These are phyloP conservation scores for Calcarisporium arbuscula DNA, from an alignment of 2,329 filamentous ascomycete genomes.

Conservation along the genomic window DNA sequence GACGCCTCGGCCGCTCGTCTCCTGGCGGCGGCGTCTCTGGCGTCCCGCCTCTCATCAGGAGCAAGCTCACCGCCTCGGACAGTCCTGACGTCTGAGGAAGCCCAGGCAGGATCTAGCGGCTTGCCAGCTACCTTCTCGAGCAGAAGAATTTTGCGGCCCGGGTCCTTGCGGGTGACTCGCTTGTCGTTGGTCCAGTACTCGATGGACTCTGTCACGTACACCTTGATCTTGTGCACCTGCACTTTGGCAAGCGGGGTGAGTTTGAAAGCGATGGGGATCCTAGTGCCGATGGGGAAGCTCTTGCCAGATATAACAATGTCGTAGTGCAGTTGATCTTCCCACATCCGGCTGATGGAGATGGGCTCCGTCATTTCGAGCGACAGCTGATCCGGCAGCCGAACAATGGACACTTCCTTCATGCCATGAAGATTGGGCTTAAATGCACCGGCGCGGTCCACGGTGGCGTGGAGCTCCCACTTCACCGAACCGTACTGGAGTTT, in stretches of 20 bases:
- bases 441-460: constrained; percentile 77
- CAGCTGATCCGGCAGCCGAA: constrained; percentile 79
- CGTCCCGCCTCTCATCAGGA: constrained; percentile 39
- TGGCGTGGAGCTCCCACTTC: constrained; percentile 81
- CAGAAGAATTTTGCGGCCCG: constrained; percentile 74
- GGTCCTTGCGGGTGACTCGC: constrained; percentile 77
- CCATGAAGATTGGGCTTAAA: constrained; percentile 86
- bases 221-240: constrained; percentile 86
- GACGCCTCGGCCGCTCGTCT: constrained; percentile 50
- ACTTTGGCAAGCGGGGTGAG: constrained; percentile 89
- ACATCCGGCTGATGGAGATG: constrained; percentile 86
- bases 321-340: constrained; percentile 93
- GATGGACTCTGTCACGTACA: constrained; percentile 82
- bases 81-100: constrained; percentile 69
- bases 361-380: constrained; percentile 88
- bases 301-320: constrained; percentile 95
- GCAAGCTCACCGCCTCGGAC: constrained; percentile 73
- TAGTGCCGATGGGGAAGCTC: constrained; percentile 82
- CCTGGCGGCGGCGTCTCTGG: constrained; percentile 38
- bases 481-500: constrained; percentile 81
- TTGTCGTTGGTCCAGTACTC: constrained; percentile 88
- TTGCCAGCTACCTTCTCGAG: constrained; percentile 85
- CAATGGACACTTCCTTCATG: constrained; percentile 72
- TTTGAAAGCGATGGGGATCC: constrained; percentile 90
- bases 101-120: constrained; percentile 64